Percentiles rank a stretch among this genome's conserved stretches.
phyloP scores from a whole-genome alignment of 1,284 basidiomycete species.

The Tylopilus sp. region DNA sequence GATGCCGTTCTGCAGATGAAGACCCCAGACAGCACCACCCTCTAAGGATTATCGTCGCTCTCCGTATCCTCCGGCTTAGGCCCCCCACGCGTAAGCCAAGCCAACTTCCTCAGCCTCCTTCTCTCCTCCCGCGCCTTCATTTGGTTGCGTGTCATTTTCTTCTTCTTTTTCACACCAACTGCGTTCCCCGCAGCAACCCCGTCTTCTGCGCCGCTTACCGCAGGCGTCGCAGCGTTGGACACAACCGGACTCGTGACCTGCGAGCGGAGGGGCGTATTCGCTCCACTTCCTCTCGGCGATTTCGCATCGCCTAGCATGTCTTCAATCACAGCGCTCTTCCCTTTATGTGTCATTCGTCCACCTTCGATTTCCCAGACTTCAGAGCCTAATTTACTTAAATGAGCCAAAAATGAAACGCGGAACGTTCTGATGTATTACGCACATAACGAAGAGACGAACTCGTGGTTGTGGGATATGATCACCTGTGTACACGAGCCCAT shows the following conservation, averaged over 20 bases:
- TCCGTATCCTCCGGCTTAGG: slow-evolving; percentile 78
- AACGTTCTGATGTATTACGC: slow-evolving; percentile 33
- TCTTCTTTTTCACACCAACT: slow-evolving; percentile 69
- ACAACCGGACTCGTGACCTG: slow-evolving; percentile 59
- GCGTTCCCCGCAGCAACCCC: slow-evolving; percentile 38
- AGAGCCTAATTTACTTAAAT: slow-evolving; percentile 47
- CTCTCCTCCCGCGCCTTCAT: slow-evolving; percentile 84
- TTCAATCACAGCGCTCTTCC: slow-evolving; percentile 80
- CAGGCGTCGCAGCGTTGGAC: slow-evolving; percentile 62
- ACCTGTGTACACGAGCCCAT: slow-evolving; percentile 45
- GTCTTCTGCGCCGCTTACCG: slow-evolving; percentile 67
- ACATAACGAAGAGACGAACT: slow-evolving; percentile 88
- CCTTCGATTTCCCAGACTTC: slow-evolving; percentile 80
- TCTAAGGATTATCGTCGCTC: slow-evolving; percentile 42
- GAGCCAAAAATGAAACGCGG: slow-evolving; percentile 14
- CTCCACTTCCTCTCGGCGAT: slow-evolving; percentile 64
- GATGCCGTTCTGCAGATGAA: slow-evolving; percentile 27
- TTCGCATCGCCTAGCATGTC: slow-evolving; percentile 62
- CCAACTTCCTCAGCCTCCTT: slow-evolving; percentile 70
- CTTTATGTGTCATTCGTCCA: slow-evolving; percentile 81
- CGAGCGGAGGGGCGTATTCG: slow-evolving; percentile 63
- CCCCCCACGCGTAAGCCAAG: slow-evolving; percentile 80
- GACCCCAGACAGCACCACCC: slow-evolving; percentile 24
- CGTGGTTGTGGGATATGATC: slow-evolving; percentile 94
- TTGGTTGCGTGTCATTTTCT: slow-evolving; percentile 89